A percentile compares a stretch with the other conserved stretches of the same genome.
phyloP scores from a whole-genome alignment of 495 filamentous ascomycete genomes.

The Neurospora sp. region DNA sequence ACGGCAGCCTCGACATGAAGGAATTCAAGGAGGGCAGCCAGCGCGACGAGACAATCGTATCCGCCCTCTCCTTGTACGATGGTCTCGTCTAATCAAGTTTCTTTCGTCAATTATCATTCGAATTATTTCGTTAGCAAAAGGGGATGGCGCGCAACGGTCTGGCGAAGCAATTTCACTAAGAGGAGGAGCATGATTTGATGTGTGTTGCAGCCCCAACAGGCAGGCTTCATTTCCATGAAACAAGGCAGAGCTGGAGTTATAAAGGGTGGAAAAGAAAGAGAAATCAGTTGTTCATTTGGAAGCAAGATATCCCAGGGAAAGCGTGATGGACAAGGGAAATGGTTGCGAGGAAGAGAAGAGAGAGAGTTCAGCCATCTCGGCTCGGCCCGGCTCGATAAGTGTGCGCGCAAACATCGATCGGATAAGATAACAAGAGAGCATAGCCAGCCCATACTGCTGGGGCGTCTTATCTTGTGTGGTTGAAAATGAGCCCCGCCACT shows the following conservation, averaged over 20 bases:
- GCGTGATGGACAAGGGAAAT: background rate
- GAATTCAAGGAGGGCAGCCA: constrained; percentile 99
- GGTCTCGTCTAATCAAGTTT: constrained; percentile 61
- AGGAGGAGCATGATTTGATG: background rate
- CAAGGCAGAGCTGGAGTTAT: background rate
- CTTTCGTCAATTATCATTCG: background rate
- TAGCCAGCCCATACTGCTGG: background rate
- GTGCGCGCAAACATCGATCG: background rate
- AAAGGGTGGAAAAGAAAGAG: background rate
- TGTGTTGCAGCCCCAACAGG: background rate
- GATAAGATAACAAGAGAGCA: background rate
- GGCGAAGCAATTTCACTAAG: background rate
- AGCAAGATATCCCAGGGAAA: background rate
- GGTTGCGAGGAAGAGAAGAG: background rate
- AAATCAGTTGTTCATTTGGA: background rate
- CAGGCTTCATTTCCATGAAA: background rate
- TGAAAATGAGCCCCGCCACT: background rate
- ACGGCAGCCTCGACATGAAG: constrained; percentile 81
- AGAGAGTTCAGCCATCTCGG: background rate
- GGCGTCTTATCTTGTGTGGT: background rate
- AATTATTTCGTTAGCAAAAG: background rate
- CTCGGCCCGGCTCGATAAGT: background rate
- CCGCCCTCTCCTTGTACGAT: constrained; percentile 90
- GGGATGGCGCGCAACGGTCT: background rate
- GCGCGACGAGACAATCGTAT: constrained; percentile 98